Conservation (phyloP, 1,284 basidiomycete genomes). For the Heterobasidion irregulare region DNA sequence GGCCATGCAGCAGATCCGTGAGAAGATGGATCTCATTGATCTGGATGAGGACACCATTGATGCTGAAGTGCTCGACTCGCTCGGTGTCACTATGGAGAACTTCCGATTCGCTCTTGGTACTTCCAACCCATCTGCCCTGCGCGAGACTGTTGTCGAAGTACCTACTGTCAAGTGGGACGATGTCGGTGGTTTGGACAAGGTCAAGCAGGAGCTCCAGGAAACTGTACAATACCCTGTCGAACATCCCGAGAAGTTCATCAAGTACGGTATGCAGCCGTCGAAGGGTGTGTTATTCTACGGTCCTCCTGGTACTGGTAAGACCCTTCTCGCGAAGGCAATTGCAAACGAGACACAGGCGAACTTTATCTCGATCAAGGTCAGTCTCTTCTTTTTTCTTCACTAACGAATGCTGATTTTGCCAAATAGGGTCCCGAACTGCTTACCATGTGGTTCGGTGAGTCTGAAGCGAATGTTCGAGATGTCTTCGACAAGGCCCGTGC, state of each 20-base stretch:
- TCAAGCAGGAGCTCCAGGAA: slow-evolving; percentile 98
- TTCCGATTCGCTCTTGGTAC: slow-evolving; percentile 94
- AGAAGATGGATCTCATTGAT: slow-evolving; percentile 97
- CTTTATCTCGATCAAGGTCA: slow-evolving; percentile 89
- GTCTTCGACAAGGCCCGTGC: slow-evolving; percentile 99
- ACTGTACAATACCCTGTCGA: slow-evolving; percentile 99
- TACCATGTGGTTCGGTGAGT: slow-evolving; percentile 99
- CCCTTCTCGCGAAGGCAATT: slow-evolving; percentile 92
- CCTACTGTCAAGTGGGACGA: slow-evolving; percentile 98
- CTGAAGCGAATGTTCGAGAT: slow-evolving; percentile 98
- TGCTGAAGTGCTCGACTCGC: slow-evolving; percentile 92
- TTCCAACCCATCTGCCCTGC: slow-evolving; percentile 94
- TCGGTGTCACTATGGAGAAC: slow-evolving; percentile 97
- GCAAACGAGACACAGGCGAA: slow-evolving; percentile 99
- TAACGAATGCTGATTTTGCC: too few relatives aligned
- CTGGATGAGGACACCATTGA: slow-evolving; percentile 94
- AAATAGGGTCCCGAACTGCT: slow-evolving; percentile 87
- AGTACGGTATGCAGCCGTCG: slow-evolving; percentile 98
- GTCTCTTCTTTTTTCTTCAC: slow-evolving; percentile 4
- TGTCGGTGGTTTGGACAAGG: slow-evolving; percentile 98
- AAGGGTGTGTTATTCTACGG: slow-evolving; percentile 99
- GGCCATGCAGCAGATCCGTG: slow-evolving; percentile 97
- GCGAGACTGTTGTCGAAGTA: slow-evolving; percentile 95
- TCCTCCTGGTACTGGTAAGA: slow-evolving; percentile 96
- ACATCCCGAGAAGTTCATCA: slow-evolving; percentile 99